Evolutionary conservation across 805 yeast species (phyloP).

Genomic region (Saturnispora hagleri): DNA sequence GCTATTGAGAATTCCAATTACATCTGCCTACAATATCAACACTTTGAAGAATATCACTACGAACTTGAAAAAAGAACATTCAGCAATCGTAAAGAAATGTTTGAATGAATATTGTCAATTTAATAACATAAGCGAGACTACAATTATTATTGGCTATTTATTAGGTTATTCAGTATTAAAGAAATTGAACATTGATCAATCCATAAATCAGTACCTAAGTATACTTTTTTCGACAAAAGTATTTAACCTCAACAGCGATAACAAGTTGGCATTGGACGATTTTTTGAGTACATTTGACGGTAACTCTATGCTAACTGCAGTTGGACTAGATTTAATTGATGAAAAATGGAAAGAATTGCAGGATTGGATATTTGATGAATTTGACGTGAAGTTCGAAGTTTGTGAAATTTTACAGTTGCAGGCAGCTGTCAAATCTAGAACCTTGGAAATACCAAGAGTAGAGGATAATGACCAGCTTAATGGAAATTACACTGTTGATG

Average conservation of each 20-base stretch:
- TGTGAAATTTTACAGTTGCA: conserved; percentile 16
- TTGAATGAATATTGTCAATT: conserved; percentile 12
- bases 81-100: conserved; percentile 13
- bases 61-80: conserved; percentile 14
- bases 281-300: conserved; percentile 13
- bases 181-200: neutral
- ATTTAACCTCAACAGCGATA: conserved; percentile 21
- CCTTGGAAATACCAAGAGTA: conserved; percentile 49
- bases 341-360: conserved; percentile 14
- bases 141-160: conserved; percentile 20
- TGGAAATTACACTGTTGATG: conserved; percentile 38
- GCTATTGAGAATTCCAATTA: conserved; percentile 32
- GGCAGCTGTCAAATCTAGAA: conserved; percentile 48
- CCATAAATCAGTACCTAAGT: conserved; percentile 25
- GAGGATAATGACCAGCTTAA: conserved; percentile 16
- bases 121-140: conserved; percentile 18
- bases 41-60: conserved; percentile 16
- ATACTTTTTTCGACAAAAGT: conserved; percentile 29
- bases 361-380: conserved; percentile 14
- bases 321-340: conserved; percentile 7
- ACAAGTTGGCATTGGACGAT: conserved; percentile 21
- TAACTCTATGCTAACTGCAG: conserved; percentile 12
- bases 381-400: conserved; percentile 9
- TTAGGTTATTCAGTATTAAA: conserved; percentile 16
- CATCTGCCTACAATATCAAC: conserved; percentile 26